phyloP scores from a whole-genome alignment of 2,329 filamentous ascomycete species.

The Akanthomyces lecanii region DNA sequence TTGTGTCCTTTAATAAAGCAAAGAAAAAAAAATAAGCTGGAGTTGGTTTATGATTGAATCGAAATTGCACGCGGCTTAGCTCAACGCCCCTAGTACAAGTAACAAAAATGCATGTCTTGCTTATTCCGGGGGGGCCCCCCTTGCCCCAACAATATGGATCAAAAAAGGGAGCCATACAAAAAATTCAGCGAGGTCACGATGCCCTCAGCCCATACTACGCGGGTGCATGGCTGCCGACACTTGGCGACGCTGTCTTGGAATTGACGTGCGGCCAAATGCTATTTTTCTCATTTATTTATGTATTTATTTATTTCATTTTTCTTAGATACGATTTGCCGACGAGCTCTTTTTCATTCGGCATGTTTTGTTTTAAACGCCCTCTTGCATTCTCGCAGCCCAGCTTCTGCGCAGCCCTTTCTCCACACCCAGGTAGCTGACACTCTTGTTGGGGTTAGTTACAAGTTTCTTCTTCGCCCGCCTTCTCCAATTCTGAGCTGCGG shows the following conservation, averaged over 20 bases:
- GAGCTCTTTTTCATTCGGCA: too few relatives aligned
- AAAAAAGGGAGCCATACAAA: conserved; percentile 4
- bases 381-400: not conserved
- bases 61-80: not conserved
- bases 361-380: not conserved
- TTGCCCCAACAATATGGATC: too few relatives aligned
- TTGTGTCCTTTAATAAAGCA: not conserved
- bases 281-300: not conserved
- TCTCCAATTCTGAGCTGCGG: not conserved
- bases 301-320: too few relatives aligned
- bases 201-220: conserved; percentile 3
- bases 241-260: too few relatives aligned
- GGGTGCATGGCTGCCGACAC: not conserved
- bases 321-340: too few relatives aligned
- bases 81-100: not conserved
- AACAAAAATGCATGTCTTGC: not conserved
- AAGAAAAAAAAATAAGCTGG: conserved; percentile 12
- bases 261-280: not conserved
- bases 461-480: not conserved
- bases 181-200: conserved; percentile 18
- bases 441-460: not conserved
- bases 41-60: not conserved
- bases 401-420: too few relatives aligned
- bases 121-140: not conserved
- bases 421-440: too few relatives aligned